A percentile compares a stretch with the other conserved stretches of the same genome.
phyloP scores from a whole-genome alignment of 495 filamentous ascomycete genomes.

The Penicillium canariense region DNA sequence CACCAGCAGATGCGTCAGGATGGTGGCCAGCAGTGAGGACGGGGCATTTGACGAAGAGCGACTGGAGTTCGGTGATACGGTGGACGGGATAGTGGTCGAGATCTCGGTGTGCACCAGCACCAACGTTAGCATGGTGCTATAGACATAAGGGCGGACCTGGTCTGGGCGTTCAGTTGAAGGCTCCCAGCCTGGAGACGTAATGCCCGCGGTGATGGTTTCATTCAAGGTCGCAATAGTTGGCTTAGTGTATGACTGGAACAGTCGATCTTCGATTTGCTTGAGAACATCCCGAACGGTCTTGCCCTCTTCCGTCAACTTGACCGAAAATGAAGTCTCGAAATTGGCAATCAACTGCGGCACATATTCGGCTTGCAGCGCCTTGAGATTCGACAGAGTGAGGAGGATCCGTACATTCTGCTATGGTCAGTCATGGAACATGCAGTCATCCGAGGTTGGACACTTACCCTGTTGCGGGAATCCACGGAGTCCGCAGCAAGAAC shows the following conservation, averaged over 20 bases:
- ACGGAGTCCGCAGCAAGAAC: conserved; percentile 53
- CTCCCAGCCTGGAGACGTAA: conserved; percentile 68
- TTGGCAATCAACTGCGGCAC: conserved; percentile 79
- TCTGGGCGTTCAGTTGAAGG: conserved; percentile 62
- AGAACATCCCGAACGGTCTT: conserved; percentile 89
- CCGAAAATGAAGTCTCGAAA: conserved; percentile 86
- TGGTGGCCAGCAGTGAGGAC: conserved; percentile 58
- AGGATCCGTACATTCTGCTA: conserved; percentile 84
- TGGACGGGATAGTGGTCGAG: conserved; percentile 63
- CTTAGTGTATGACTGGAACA: conserved; percentile 87
- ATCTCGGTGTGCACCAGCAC: conserved; percentile 92
- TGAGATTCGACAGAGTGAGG: conserved; percentile 86
- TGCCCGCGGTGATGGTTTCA: conserved; percentile 64
- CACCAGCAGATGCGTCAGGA: conserved; percentile 79
- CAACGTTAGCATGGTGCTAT: conserved; percentile 74
- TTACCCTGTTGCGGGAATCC: conserved; percentile 68
- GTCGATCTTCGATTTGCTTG: conserved; percentile 77
- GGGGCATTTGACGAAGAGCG: conserved; percentile 46
- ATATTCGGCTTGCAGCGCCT: conserved; percentile 68
- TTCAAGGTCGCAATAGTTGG: conserved; percentile 63
- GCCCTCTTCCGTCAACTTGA: conserved; percentile 85
- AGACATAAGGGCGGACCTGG: conserved; percentile 83
- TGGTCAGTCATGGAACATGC: conserved; percentile 15
- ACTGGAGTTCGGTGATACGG: conserved; percentile 26
- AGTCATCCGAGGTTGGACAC: too few relatives aligned